These are phyloP conservation scores for Rhodotorula sp. DNA, from an alignment of 1,284 basidiomycete species.

Conservation along the genomic window DNA sequence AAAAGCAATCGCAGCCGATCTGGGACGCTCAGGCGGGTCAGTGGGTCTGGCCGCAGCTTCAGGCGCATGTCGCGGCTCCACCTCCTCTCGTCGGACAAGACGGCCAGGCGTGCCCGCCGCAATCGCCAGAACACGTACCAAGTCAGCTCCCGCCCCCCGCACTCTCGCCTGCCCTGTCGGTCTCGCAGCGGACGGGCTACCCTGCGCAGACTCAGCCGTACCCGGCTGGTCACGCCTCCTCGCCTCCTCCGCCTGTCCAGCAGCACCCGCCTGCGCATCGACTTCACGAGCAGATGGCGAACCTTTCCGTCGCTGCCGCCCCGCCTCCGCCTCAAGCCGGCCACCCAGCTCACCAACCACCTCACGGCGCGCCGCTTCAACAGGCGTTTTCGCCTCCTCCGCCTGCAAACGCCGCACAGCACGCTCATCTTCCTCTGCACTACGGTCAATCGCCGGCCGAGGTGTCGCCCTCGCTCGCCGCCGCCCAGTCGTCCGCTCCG, in stretches of 20 bases:
- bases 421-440: neutral
- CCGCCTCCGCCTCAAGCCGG: neutral
- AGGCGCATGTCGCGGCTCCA: neutral
- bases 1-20: constrained; percentile 21
- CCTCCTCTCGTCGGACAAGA: neutral
- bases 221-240: neutral
- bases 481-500: neutral
- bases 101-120: no score
- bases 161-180: neutral
- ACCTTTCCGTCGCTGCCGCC: neutral
- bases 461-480: no score
- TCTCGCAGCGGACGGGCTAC: neutral
- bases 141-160: neutral
- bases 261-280: neutral
- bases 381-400: neutral
- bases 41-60: constrained; percentile 31
- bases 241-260: neutral
- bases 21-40: constrained; percentile 25
- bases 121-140: neutral
- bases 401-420: neutral
- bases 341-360: neutral
- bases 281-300: constrained; percentile 2
- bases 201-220: constrained; percentile 10
- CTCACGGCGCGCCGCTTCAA: neutral
- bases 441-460: neutral